phyloP scores from a whole-genome alignment of 306 rosid genomes.

The Nissolia schottii region DNA sequence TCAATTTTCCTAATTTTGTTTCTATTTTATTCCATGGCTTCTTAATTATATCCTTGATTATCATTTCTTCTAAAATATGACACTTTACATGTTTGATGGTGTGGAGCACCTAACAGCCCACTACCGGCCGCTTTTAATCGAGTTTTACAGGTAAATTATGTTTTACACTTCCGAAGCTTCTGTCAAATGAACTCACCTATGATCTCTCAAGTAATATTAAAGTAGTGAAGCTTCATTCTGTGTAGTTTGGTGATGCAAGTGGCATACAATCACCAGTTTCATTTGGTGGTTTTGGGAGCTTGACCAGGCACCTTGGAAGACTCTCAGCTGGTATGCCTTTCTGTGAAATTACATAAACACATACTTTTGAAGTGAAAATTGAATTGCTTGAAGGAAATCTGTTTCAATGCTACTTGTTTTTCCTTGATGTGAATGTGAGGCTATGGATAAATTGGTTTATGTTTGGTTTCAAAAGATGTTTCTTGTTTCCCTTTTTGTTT shows the following conservation, averaged over 20 bases:
- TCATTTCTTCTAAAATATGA: slow-evolving; percentile 14
- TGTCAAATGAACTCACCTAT: slow-evolving; percentile 14
- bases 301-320: slow-evolving; percentile 91
- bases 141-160: slow-evolving; percentile 67
- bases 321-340: slow-evolving; percentile 52
- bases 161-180: slow-evolving; percentile 29
- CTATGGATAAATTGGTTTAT: not conserved
- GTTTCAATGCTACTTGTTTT: not conserved
- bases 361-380: not conserved
- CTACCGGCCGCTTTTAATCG: slow-evolving; percentile 78
- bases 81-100: slow-evolving; percentile 21
- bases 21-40: not conserved
- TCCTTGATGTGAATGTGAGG: not conserved
- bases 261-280: slow-evolving; percentile 96
- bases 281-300: slow-evolving; percentile 93
- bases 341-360: not conserved
- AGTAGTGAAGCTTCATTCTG: slow-evolving; percentile 27
- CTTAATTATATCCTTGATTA: not conserved
- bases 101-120: slow-evolving; percentile 54
- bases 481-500: no score
- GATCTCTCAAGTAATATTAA: slow-evolving; percentile 27
- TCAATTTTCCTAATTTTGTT: not conserved
- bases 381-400: not conserved
- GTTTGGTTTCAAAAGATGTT: no score
- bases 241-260: slow-evolving; percentile 95